Evolutionary conservation across 768 basidiomycete genomes (phyloP), one percentile per base, ranked within the genome.

Genomic region (Rhizopogon vinicolor): DNA sequence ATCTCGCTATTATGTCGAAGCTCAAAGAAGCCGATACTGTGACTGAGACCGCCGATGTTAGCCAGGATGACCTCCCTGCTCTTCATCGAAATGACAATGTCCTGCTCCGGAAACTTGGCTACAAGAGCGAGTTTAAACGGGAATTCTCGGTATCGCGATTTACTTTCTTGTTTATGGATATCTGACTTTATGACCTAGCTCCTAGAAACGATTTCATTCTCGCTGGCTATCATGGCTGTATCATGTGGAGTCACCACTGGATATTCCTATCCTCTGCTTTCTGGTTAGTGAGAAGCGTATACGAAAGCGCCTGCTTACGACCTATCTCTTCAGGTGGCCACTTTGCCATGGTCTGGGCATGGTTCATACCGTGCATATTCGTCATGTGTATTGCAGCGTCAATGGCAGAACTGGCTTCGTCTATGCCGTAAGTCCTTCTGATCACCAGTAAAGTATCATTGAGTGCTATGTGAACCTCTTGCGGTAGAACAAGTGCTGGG

Each of bases 91-190:
- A 62, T 7, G 64, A 65, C 8, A 52, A 65, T 28, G 40, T 54
- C 5, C 45, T 65, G 2, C 52, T 65, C 12, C 31, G 52, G 25
- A 65, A 65, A 42, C 64, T 65, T 16, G 64, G 64, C 13, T 65
- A 65, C 54, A 65, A 63, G 58, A 65, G 64, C 54, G 62, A 65
- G 35, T 65, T 65, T 19, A 63, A 58, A 39, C 49, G 64, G 14
- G 64, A 65, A 45, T 65, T 65, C 16, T 65, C 64, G 52, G 64
- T 64, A 49, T 8, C 9, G 14, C 9, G 0, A 16, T 25, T 49
- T 16, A 42, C 6, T 14, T n/a, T 49, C 8, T 22, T 9, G 19
- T 14, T 37, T 37, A 19, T 8, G 14, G 9, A 22, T 13, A 25
- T 29, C 48, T 49, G 48, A 49, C 35, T 49, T 49, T 19, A 10